Evolutionary conservation across 164 flowering plant genomes (phyloP).

Genomic region (Euptelea pleiosperma): DNA sequence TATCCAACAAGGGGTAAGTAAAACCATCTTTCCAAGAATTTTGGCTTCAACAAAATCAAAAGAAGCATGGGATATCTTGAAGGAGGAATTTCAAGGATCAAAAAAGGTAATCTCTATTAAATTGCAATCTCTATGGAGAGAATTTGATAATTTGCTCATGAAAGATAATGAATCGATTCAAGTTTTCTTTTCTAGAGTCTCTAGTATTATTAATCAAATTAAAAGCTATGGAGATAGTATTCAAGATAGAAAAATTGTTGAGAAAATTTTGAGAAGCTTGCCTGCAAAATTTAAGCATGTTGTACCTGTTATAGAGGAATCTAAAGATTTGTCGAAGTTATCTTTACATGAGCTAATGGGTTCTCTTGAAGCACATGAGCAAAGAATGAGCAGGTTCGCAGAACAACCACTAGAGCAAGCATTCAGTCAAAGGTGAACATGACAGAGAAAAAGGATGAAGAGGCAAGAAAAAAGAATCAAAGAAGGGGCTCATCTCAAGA

Average conservation of each 20-base stretch:
- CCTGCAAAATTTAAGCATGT: conserved; percentile 11
- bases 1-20: conserved; percentile 20
- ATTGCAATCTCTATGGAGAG: conserved; percentile 19
- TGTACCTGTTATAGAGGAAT: conserved; percentile 16
- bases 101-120: conserved; percentile 17
- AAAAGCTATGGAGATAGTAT: conserved; percentile 9
- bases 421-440: too few species aligned
- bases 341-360: conserved; percentile 10
- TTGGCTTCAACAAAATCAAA: conserved; percentile 3
- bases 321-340: conserved; percentile 6
- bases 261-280: conserved; percentile 15
- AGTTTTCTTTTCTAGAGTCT: conserved; percentile 10
- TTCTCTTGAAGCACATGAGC: too few species aligned
- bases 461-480: too few species aligned
- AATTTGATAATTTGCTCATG: conserved; percentile 15
- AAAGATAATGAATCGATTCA: conserved; percentile 15
- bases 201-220: conserved; percentile 17
- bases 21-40: conserved; percentile 12
- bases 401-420: too few species aligned
- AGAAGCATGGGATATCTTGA: conserved; percentile 14
- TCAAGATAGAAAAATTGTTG: conserved; percentile 7
- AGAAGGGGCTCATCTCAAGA: too few species aligned
- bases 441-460: conserved; percentile 10
- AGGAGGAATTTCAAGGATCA: conserved; percentile 6
- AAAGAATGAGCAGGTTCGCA: too few species aligned